A percentile compares a stretch with the other conserved stretches of the same genome.
Conservation (phyloP, 2,329 filamentous ascomycete species). For the Ilyonectria sp. region DNA sequence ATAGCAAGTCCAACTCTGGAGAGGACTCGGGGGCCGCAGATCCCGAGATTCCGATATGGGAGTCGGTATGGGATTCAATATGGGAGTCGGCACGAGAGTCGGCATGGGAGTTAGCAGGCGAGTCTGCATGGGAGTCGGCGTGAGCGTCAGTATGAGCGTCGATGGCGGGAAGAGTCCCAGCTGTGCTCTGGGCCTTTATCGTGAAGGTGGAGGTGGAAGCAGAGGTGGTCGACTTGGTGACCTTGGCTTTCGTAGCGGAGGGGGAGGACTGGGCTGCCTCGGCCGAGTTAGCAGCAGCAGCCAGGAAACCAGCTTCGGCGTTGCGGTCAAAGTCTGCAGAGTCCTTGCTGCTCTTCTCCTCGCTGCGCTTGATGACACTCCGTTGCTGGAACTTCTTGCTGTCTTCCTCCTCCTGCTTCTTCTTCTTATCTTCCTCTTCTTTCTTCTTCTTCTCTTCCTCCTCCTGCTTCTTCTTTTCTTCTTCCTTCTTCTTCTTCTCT, state of each 20-base stretch:
- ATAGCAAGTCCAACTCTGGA: constrained; percentile 15
- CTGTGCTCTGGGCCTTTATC: no score
- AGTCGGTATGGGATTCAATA: neutral
- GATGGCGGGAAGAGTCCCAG: no score
- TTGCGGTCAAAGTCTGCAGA: constrained; percentile 6
- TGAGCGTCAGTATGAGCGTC: constrained; percentile 1
- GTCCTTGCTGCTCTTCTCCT: neutral
- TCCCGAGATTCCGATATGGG: neutral
- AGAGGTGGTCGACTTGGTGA: no score
- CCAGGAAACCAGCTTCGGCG: constrained; percentile 3
- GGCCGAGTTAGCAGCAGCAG: neutral
- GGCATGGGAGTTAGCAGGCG: no score
- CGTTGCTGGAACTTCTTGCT: constrained; percentile 24
- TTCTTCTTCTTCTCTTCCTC: constrained; percentile 34
- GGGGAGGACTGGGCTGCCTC: no score
- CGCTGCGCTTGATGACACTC: constrained; percentile 13
- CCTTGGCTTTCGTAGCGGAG: no score
- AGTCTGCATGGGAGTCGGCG: no score
- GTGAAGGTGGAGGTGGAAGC: no score
- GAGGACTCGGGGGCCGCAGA: neutral
- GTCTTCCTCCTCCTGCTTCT: constrained; percentile 20
- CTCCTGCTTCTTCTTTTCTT: constrained; percentile 39
- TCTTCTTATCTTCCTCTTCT: constrained; percentile 26
- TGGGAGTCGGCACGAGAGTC: neutral
- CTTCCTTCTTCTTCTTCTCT: constrained; percentile 43